Evolutionary conservation across 441 rosid genomes (phyloP), one percentile per base, ranked within the genome.

Genomic region (Eruca vesicaria): DNA sequence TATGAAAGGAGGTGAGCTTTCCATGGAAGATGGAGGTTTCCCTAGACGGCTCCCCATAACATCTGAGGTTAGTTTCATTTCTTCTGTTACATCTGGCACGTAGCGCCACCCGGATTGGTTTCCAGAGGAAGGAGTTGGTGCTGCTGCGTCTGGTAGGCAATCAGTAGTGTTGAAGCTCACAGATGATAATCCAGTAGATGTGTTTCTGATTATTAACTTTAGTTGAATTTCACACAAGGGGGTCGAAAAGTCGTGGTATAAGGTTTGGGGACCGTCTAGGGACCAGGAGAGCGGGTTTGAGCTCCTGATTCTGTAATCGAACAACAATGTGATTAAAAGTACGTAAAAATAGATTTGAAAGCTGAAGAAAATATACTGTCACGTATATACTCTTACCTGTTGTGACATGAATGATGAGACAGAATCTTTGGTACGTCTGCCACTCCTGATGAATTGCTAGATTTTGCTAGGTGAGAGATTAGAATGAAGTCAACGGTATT

Each of bases 401-500:
- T 89, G 75, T 84, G 82, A 74, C 98, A 96, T 62, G 86, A 82
- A 66, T 96, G 98, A 82, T 93, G 86, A 71, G 97, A 92, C 63
- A 85, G 83, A 73, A 96, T 66, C 63, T 58, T 73, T 29, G 89
- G 84, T 33, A 78, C 28, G 75, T 74, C 74, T 41, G 88, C 81
- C 68, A 77, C 81, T 78, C 77, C 90, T 2, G 86, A 74, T 29
- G 64, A 45, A 52, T 21, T 53, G 45, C 82, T 86, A 72, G 75
- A 78, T 67, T 82, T 80, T 62, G 80, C 82, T 11, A 59, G 81
- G 76, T 60, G 78, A 69, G 90, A 86, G 59, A 96, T 86, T 78
- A 93, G 82, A 80, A 96, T 68, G 74, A 93, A 92, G 85, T 93
- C 98, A 33, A 87, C 94, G 1, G 83, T 74, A 78, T 82, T 79